A percentile compares a stretch with the other conserved stretches of the same genome.
These are phyloP conservation scores for Sporothrix mexicana DNA, from an alignment of 2,329 filamentous ascomycete species.

Conservation along the genomic window DNA sequence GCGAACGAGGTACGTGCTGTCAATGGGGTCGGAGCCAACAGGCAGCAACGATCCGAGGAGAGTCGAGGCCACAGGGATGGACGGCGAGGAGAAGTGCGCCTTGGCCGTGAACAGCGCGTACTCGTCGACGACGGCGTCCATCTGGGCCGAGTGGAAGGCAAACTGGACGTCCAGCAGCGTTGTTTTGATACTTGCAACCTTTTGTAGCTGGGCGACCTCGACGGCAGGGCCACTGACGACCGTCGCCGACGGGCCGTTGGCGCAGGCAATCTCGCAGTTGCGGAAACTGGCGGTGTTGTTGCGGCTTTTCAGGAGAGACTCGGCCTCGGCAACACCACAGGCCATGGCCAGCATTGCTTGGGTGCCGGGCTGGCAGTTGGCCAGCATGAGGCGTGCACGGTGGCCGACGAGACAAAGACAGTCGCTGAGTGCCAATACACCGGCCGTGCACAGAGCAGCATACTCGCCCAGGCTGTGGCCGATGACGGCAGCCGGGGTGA, in stretches of 20 bases:
- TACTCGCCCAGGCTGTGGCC: constrained; percentile 77
- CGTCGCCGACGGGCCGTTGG: constrained; percentile 76
- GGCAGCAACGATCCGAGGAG: constrained; percentile 67
- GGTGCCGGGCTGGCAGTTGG: constrained; percentile 68
- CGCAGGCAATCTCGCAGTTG: constrained; percentile 61
- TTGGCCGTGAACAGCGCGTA: constrained; percentile 54
- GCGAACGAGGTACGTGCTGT: constrained; percentile 60
- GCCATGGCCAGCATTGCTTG: constrained; percentile 65
- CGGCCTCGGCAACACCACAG: constrained; percentile 39
- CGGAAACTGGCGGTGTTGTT: not conserved
- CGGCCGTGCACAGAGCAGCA: constrained; percentile 72
- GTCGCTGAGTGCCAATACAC: constrained; percentile 73
- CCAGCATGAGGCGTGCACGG: constrained; percentile 68
- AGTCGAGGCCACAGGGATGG: constrained; percentile 71
- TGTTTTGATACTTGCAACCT: constrained; percentile 48
- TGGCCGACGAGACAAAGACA: constrained; percentile 73
- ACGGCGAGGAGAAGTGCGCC: constrained; percentile 52
- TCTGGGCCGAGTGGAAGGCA: constrained; percentile 60
- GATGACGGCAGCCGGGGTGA: constrained; percentile 60
- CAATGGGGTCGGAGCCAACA: constrained; percentile 46
- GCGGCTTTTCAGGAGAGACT: not conserved
- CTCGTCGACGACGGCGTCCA: constrained; percentile 62
- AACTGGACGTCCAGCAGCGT: constrained; percentile 57
- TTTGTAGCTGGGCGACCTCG: constrained; percentile 50
- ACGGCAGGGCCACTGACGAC: constrained; percentile 63